Base-by-base conservation (phyloP, 129 eudicot species). In the Tagetes patula region DNA sequence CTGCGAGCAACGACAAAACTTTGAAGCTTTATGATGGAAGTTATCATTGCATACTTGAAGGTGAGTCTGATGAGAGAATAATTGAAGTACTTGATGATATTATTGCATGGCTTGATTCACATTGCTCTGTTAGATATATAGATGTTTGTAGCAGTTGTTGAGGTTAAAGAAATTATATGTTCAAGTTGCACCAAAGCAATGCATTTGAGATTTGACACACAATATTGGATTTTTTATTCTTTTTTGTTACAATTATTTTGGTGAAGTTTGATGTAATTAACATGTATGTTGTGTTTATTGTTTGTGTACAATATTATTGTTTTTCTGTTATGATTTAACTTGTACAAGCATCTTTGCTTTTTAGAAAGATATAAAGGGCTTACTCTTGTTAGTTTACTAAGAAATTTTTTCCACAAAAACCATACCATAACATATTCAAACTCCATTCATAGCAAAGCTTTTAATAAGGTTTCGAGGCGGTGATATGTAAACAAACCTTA, bases 51-150 rank as follows among this genome's bases (percentile, higher is more conserved):
- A 85, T 92, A 80, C 84, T 92, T 11, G 98, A 89, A 87, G 98
- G 96, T 4, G 96, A 92, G 67, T 85, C 96, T 0, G 98, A 92
- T 70, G 98, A 92, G 20, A 85, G 82, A 72, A 92, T 92, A 42
- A 71, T 87, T 39, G 52, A 74, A 0, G 96, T 92, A 8, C 84
- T 92, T 55, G 65, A 63, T 73, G 96, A 92, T 56, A 89, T 92
- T 65, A 73, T 77, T 54, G 72, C 85, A 3, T 92, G 98, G 96
- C 91, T 87, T 40, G 91, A 87, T 73, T 58, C 79, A 66, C 84
- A 82, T 32, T 84, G 88, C 74, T 32, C 76, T 1, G 45, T 68
- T 39, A 73, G 74, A 66, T 80, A 82, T 69, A 9, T 2, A 6
- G 6, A 20, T 3, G 5, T 6, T 27, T 2, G 1, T 76, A 1